Evolutionary conservation across 2,329 filamentous ascomycete genomes (phyloP), one percentile per base, ranked within the genome.

Genomic region (Rhinocladiella similis): DNA sequence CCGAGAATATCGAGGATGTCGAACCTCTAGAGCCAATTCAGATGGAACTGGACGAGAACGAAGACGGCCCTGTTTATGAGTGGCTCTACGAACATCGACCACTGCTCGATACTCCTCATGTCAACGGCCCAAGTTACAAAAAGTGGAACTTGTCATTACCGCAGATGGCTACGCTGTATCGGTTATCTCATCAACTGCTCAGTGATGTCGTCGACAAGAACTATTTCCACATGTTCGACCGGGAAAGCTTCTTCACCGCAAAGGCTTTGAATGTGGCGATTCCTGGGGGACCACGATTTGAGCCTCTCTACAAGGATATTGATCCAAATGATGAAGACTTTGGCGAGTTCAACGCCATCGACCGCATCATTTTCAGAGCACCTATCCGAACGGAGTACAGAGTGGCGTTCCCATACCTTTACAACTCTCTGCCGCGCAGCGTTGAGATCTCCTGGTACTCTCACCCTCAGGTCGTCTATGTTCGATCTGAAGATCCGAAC

Each of bases 311-410:
- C 80, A 99, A 99, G 75, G 94, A 99, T 67, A 92, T 99, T 59
- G 92, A 99, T 72, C 94, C 94, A 1, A 99, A 99, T 67, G 93
- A 97, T 65, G 94, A 99, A 73, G 94, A 99, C 70, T 99, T 99
- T 74, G 94, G 94, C 74, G 94, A 99, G 74, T 99, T 99, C 81
- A 99, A 99, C 69, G 94, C 94, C 33, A 99, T 99, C 67, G 94
- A 99, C 69, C 90, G 95, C 65, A 99, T 99, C 74, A 99, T 99
- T 65, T 99, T 99, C 81, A 89, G 94, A 63, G 88, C 89, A 46
- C 92, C 93, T 0, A 95, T 97, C 63, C 86, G 93, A 65, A 99
- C 93, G 7, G 94, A 99, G 74, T 97, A 95, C 68, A 86, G 93
- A 45, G 94, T 99, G 42, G 91, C 91, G 0, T 97, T 90, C 71